Base-by-base conservation (phyloP, 768 basidiomycete genomes). In the Macrolepiota fuliginosa region DNA sequence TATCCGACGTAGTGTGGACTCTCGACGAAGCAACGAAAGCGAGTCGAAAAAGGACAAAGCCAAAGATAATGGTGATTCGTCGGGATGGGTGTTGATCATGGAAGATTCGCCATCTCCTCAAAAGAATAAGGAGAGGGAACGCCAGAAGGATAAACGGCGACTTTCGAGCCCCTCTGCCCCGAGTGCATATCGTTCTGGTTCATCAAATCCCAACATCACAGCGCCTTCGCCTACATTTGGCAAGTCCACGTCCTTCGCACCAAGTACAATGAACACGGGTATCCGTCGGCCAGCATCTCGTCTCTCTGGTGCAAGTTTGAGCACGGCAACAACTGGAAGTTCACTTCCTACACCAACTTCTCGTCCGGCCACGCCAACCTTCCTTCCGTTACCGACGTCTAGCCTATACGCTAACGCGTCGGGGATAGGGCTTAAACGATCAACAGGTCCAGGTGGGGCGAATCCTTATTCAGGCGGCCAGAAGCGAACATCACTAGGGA, bases 41-140 rank as follows among this genome's bases (percentile, higher is more conserved):
- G 78, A 77, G 46, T 71, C 74, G 6, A 79, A 79, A 57, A 83
- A 80, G 63, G 74, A 68, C 55, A 75, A 71, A 61, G 83, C 79
- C 66, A 82, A 78, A 42, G 77, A 81, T 47, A 76, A 72, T 35
- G 83, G 81, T 22, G 90, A 91, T 67, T 76, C 87, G 11, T 84
- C 90, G 39, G 91, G 91, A 58, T 94, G 91, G 91, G 91, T 94
- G 45, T 82, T 94, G 39, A 91, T 94, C 54, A 92, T 92, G 91
- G 92, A 93, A 65, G 92, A 92, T 69, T 88, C 89, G 1, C 89
- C 91, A 24, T 87, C 86, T 15, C 89, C 88, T 22, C 78, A 77
- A 32, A 89, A 85, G 71, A 78, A 81, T 50, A 75, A 77, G 63
- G 81, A 81, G 57, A 80, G 82, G 62, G 84, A 86, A 68, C 68